Evolutionary conservation across 345 rosid species (phyloP).

Genomic region (Combretum micranthum): DNA sequence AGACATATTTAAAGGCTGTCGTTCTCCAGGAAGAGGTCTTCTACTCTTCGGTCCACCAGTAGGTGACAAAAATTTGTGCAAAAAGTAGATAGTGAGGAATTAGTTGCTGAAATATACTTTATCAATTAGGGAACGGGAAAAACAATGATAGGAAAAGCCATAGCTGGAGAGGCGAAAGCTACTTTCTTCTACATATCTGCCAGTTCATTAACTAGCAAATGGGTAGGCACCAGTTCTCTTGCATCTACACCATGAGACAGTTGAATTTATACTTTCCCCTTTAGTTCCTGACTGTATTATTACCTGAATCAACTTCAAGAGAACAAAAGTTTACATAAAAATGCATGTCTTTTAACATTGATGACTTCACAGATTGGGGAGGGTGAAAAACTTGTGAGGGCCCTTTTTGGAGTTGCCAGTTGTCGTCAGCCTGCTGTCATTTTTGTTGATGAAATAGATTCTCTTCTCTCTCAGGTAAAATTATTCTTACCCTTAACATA

Average conservation of each 20-base stretch:
- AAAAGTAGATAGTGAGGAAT: constrained; percentile 6
- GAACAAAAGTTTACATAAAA: too few species aligned
- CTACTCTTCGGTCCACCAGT: constrained; percentile 99
- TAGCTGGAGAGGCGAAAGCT: constrained; percentile 99
- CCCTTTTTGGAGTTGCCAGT: constrained; percentile 96
- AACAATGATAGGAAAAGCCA: constrained; percentile 99
- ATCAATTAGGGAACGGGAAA: constrained; percentile 84
- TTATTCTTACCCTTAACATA: constrained; percentile 8
- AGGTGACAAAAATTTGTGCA: constrained; percentile 21
- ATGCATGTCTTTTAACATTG: too few species aligned
- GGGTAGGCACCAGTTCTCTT: constrained; percentile 48
- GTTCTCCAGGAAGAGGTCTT: constrained; percentile 98
- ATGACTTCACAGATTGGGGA: constrained; percentile 67
- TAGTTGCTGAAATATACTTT: constrained; percentile 12
- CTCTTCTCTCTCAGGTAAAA: constrained; percentile 89
- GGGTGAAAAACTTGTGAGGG: constrained; percentile 98
- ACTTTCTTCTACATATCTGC: constrained; percentile 97
- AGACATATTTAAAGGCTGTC: constrained; percentile 92
- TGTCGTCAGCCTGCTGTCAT: constrained; percentile 99
- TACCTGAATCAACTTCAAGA: not conserved
- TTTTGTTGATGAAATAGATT: constrained; percentile 97
- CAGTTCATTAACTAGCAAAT: constrained; percentile 97
- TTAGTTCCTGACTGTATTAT: not conserved
- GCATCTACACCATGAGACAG: too few species aligned
- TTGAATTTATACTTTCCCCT: constrained; percentile 2